These are phyloP conservation scores for Malassezia furfur DNA, from an alignment of 1,284 basidiomycete species.

Conservation along the genomic window DNA sequence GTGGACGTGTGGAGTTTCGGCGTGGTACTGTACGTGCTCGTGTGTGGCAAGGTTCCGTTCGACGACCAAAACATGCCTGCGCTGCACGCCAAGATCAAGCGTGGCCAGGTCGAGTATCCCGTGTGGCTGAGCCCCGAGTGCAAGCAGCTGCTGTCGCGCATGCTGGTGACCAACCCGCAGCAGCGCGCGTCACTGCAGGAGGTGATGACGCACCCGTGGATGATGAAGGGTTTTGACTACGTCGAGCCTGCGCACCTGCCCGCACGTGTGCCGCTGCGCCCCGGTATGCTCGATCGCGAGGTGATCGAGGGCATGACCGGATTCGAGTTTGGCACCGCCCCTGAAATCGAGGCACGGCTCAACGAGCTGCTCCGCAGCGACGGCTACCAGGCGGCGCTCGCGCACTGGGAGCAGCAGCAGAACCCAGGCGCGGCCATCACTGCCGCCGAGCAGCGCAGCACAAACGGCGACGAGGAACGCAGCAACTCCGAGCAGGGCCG, in stretches of 20 bases:
- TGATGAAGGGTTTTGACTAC: constrained; percentile 74
- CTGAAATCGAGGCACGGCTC: constrained; percentile 71
- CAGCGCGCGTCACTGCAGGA: constrained; percentile 73
- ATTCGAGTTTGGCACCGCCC: constrained; percentile 85
- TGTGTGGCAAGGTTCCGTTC: constrained; percentile 96
- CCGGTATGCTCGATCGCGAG: constrained; percentile 72
- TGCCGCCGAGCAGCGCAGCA: not conserved
- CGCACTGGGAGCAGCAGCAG: constrained; percentile 58
- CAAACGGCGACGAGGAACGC: not conserved
- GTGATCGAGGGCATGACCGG: constrained; percentile 88
- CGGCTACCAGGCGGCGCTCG: constrained; percentile 63
- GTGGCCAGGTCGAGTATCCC: constrained; percentile 91
- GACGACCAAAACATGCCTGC: constrained; percentile 99
- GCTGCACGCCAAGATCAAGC: constrained; percentile 95
- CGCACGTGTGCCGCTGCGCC: constrained; percentile 72
- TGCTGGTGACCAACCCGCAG: constrained; percentile 89
- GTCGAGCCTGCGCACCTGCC: constrained; percentile 76
- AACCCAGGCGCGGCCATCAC: constrained; percentile 20
- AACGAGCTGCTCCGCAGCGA: constrained; percentile 68
- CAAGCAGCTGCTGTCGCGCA: constrained; percentile 81
- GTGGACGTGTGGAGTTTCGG: constrained; percentile 99
- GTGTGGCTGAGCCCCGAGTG: constrained; percentile 92
- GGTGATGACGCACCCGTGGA: constrained; percentile 88
- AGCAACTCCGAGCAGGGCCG: constrained; percentile 16
- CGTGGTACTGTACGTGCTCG: constrained; percentile 90